phyloP scores from a whole-genome alignment of 441 rosid genomes.

The Capsella rubella region DNA sequence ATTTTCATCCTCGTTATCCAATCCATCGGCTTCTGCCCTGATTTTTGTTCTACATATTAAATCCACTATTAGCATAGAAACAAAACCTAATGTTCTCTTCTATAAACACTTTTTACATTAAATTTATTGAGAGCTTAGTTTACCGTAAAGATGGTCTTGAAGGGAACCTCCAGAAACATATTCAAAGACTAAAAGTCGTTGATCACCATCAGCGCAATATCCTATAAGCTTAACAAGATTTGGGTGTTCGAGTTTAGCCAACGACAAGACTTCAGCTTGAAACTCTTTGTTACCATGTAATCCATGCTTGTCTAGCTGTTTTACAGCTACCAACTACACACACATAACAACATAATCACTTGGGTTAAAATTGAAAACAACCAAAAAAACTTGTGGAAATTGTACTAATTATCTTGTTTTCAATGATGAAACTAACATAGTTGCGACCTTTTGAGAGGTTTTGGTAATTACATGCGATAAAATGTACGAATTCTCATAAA shows the following conservation, averaged over 20 bases:
- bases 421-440: too few relatives aligned
- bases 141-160: slow-evolving; percentile 66
- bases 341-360: slow-evolving; percentile 11
- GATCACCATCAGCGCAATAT: slow-evolving; percentile 96
- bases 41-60: slow-evolving; percentile 48
- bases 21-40: slow-evolving; percentile 54
- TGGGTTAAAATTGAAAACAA: too few relatives aligned
- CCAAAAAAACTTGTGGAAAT: background rate
- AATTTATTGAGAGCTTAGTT: background rate
- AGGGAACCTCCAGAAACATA: slow-evolving; percentile 71
- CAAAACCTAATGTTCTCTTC: background rate
- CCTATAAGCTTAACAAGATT: slow-evolving; percentile 81
- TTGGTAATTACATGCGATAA: background rate
- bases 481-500: background rate
- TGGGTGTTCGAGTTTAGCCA: slow-evolving; percentile 67
- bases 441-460: too few relatives aligned
- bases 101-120: background rate
- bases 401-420: background rate
- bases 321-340: slow-evolving; percentile 80
- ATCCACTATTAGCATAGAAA: background rate
- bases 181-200: slow-evolving; percentile 86
- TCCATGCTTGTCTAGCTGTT: slow-evolving; percentile 87
- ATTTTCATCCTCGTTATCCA: slow-evolving; percentile 81
- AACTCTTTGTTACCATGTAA: slow-evolving; percentile 70
- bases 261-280: slow-evolving; percentile 58